Base-by-base conservation (phyloP, 192 early-diverging fungal genomes). In the Phycomyces blakesleeanus region DNA sequence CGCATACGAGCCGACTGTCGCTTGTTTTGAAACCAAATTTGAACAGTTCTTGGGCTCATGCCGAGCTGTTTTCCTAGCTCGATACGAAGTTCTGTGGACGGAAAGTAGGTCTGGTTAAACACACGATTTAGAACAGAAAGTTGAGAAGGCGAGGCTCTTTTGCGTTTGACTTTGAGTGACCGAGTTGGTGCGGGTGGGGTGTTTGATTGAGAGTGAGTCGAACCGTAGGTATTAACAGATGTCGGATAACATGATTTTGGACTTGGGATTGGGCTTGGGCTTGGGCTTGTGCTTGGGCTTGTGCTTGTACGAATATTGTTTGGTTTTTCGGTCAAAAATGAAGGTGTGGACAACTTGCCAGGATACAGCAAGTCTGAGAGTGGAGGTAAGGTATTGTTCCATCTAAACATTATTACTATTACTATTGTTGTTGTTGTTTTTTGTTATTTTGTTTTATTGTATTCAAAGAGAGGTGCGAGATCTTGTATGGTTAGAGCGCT, bases 1-100 rank as follows among this genome's bases (percentile, higher is more conserved):
- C 63, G 52, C 10, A 59, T 41, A 25, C 71, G 64, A 9, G 67
- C 44, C 10, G 71, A 61, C 66, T 91, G 89, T n/a, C 93, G 84
- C 68, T 85, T 82, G 78, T 95, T 95, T 72, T 95, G 93, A 75
- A 95, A 95, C 93, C 93, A 95, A 60, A 95, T 88, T 74, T 95
- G 93, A 26, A 95, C 89, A 16, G 86, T 86, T 25, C 91, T 83
- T 18, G 91, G 88, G 27, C 86, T 84, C 93, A 95, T 93, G 64
- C 83, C 78, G 7, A 92, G 78, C 44, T 76, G 73, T 22, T 75
- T 75, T 15, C 88, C 91, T 10, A 95, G 80, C 27, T 80, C 80
- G 40, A 86, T 70, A 52, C 93, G 84, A 69, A 86, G 70, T 57
- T 89, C 85, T 8, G 89, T 85, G 25, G 84, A 87, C 16, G 93